phyloP scores from a whole-genome alignment of 192 early-diverging fungal genomes.

The Thamnidium elegans region DNA sequence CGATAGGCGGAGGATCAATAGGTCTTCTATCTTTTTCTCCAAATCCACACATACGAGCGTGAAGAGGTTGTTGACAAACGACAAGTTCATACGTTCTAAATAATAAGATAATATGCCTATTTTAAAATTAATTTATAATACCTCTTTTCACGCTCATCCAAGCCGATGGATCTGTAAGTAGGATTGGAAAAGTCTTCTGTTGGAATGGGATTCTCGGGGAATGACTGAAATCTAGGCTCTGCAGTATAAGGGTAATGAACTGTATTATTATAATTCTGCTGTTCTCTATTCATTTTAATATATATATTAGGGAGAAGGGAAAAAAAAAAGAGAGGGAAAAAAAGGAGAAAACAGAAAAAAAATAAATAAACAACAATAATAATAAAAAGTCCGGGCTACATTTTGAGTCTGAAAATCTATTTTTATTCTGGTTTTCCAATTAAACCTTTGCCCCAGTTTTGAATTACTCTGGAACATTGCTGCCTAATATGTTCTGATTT shows the following conservation, averaged over 20 bases:
- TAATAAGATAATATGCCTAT: not conserved
- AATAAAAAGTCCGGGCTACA: not conserved
- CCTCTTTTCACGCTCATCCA: not conserved
- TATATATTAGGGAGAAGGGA: no score
- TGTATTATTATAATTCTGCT: no score
- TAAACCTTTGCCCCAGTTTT: slow-evolving; percentile 35
- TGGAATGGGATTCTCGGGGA: no score
- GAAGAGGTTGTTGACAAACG: slow-evolving; percentile 72
- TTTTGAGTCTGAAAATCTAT: not conserved
- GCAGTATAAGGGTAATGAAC: no score
- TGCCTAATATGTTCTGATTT: slow-evolving; percentile 40
- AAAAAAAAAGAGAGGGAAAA: no score
- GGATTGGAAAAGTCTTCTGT: no score
- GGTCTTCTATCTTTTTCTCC: slow-evolving; percentile 80
- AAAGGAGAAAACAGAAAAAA: not conserved
- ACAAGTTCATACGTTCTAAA: slow-evolving; percentile 57
- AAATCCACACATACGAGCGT: slow-evolving; percentile 79
- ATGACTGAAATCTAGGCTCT: no score
- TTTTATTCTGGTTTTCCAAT: slow-evolving; percentile 35
- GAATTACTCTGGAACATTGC: slow-evolving; percentile 38
- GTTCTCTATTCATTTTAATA: no score
- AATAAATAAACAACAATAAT: not conserved
- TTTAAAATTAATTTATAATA: not conserved
- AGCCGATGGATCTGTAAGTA: not conserved
- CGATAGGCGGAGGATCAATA: slow-evolving; percentile 74